These are phyloP conservation scores for Trifolium fragiferum DNA, from an alignment of 306 rosid species.

Conservation along the genomic window DNA sequence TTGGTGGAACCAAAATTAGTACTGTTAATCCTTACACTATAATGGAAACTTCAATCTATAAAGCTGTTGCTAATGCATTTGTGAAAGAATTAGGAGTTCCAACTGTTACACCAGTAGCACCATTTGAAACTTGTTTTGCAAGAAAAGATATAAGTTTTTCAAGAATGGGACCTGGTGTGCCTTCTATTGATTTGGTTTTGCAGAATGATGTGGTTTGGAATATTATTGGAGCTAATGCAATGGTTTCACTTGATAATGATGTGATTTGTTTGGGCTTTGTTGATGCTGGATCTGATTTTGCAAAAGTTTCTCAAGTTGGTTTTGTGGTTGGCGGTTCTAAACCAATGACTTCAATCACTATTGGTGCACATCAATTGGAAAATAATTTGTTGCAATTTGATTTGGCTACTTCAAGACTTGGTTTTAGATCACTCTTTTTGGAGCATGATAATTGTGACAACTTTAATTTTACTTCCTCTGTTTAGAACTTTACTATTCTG, in stretches of 20 bases:
- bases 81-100: conserved; percentile 30
- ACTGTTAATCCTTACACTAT: conserved; percentile 57
- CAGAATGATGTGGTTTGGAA: conserved; percentile 56
- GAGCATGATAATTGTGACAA: conserved; percentile 53
- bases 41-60: conserved; percentile 61
- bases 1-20: conserved; percentile 78
- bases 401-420: conserved; percentile 56
- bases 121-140: conserved; percentile 60
- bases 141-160: conserved; percentile 38
- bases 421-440: conserved; percentile 52
- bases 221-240: conserved; percentile 64
- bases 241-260: conserved; percentile 50
- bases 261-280: conserved; percentile 66
- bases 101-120: conserved; percentile 51
- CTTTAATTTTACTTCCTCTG: conserved; percentile 60
- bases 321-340: conserved; percentile 50
- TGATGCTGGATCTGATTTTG: conserved; percentile 52
- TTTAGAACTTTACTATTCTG: conserved; percentile 30
- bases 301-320: conserved; percentile 46
- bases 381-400: conserved; percentile 63
- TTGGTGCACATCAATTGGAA: conserved; percentile 63
- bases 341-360: conserved; percentile 57
- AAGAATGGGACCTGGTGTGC: conserved; percentile 50
- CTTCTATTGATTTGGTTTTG: conserved; percentile 54
- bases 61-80: conserved; percentile 49